phyloP scores from a whole-genome alignment of 202 grass and related monocot genomes.

The Panicum hallii region DNA sequence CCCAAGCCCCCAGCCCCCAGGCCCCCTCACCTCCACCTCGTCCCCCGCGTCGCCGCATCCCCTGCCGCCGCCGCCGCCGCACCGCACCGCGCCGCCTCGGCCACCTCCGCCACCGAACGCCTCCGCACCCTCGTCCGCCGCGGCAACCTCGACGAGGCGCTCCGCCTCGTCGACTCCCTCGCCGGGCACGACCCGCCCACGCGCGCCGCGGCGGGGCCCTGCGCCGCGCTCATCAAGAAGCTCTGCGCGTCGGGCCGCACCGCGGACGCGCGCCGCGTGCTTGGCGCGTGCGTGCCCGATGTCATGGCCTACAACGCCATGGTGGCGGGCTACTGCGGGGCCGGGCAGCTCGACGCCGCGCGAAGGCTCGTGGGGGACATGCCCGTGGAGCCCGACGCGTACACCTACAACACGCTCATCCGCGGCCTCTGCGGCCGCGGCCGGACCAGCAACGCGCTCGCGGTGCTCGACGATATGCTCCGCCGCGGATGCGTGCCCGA shows the following conservation, averaged over 20 bases:
- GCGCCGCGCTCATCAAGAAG: constrained; percentile 55
- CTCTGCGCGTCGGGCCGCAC: constrained; percentile 51
- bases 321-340: constrained; percentile 56
- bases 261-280: constrained; percentile 50
- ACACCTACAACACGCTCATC: constrained; percentile 74
- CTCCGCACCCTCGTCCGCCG: constrained; percentile 48
- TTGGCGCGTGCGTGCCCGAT: constrained; percentile 48
- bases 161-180: constrained; percentile 44
- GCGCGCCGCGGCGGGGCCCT: constrained; percentile 37
- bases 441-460: constrained; percentile 49
- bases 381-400: constrained; percentile 56
- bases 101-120: constrained; percentile 35
- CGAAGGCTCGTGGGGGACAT: constrained; percentile 53
- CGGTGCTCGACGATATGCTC: constrained; percentile 68
- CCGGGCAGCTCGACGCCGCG: constrained; percentile 52
- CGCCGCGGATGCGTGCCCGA: constrained; percentile 52
- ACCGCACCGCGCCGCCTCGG: constrained; percentile 3
- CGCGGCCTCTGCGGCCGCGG: constrained; percentile 52
- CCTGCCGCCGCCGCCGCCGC: not conserved
- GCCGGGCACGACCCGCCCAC: not conserved
- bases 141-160: constrained; percentile 42
- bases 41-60: constrained; percentile 10
- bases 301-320: constrained; percentile 72
- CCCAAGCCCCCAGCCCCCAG: not conserved
- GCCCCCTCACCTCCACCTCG: constrained; percentile 13